Conservation (phyloP, 164 flowering plant species). For the Berberis vulgaris region DNA sequence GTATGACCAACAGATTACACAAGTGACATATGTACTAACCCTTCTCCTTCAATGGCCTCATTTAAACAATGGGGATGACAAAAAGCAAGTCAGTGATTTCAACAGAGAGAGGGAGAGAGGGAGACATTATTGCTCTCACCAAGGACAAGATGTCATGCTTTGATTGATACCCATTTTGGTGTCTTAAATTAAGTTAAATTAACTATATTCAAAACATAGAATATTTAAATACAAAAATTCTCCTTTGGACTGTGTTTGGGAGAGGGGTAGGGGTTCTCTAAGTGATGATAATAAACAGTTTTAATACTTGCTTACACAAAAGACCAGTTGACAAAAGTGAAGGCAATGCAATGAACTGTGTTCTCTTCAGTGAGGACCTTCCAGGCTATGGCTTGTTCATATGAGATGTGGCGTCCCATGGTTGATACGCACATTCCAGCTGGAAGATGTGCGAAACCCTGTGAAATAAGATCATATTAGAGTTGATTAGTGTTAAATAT, state of each 20-base stretch:
- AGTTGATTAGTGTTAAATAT: no score
- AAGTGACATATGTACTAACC: not conserved
- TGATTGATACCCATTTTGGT: not conserved
- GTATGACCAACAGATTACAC: not conserved
- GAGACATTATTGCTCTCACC: not conserved
- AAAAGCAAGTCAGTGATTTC: not conserved
- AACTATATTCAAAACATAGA: not conserved
- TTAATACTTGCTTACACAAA: slow-evolving; percentile 40
- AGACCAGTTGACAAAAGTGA: slow-evolving; percentile 86
- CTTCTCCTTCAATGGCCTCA: not conserved
- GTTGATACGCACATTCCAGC: slow-evolving; percentile 84
- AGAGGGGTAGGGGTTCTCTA: not conserved
- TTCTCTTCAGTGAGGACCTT: slow-evolving; percentile 70
- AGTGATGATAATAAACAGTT: not conserved
- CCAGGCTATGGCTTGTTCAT: slow-evolving; percentile 82
- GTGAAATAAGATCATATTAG: not conserved
- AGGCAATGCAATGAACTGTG: slow-evolving; percentile 72
- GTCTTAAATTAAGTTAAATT: not conserved
- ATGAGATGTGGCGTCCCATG: slow-evolving; percentile 80
- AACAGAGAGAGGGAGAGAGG: not conserved
- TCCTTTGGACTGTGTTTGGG: not conserved
- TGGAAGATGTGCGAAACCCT: slow-evolving; percentile 78
- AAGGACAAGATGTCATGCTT: not conserved
- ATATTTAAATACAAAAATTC: not conserved
- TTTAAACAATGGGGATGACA: not conserved